These are phyloP conservation scores for Aspergillus ruber DNA, from an alignment of 2,329 filamentous ascomycete genomes.

Conservation along the genomic window DNA sequence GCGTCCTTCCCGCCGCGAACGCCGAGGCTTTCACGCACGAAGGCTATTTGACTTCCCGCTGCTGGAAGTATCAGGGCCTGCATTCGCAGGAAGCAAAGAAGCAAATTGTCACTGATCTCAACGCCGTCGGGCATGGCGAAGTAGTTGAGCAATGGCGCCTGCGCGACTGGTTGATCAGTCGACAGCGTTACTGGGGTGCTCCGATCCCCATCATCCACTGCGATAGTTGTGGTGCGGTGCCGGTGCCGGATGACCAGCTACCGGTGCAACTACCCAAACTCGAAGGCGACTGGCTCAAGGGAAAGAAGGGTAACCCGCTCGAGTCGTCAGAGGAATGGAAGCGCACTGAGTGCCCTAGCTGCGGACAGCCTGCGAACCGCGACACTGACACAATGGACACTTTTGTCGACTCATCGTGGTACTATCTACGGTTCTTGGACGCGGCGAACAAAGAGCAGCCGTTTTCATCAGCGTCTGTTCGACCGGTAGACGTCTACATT, in stretches of 20 bases:
- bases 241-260: constrained; percentile 68
- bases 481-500: constrained; percentile 83
- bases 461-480: constrained; percentile 51
- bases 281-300: constrained; percentile 60
- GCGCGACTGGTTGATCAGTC: constrained; percentile 82
- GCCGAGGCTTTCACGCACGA: constrained; percentile 54
- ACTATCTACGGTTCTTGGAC: constrained; percentile 75
- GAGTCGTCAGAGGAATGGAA: constrained; percentile 67
- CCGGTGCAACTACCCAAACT: constrained; percentile 70
- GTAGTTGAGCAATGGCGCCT: constrained; percentile 70
- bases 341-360: constrained; percentile 66
- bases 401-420: constrained; percentile 94
- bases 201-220: constrained; percentile 89
- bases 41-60: constrained; percentile 61
- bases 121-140: constrained; percentile 52
- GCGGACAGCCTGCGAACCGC: constrained; percentile 61
- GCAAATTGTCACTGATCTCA: constrained; percentile 50
- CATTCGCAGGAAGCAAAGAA: constrained; percentile 57
- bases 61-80: constrained; percentile 59
- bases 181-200: constrained; percentile 88
- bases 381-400: constrained; percentile 97
- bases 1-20: constrained; percentile 33
- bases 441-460: constrained; percentile 56
- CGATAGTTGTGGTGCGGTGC: constrained; percentile 65
- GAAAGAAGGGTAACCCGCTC: constrained; percentile 69